Percentiles rank a stretch among this genome's conserved stretches.
Evolutionary conservation across 164 flowering plant genomes (phyloP).

Genomic region (Litsea cubeba): DNA sequence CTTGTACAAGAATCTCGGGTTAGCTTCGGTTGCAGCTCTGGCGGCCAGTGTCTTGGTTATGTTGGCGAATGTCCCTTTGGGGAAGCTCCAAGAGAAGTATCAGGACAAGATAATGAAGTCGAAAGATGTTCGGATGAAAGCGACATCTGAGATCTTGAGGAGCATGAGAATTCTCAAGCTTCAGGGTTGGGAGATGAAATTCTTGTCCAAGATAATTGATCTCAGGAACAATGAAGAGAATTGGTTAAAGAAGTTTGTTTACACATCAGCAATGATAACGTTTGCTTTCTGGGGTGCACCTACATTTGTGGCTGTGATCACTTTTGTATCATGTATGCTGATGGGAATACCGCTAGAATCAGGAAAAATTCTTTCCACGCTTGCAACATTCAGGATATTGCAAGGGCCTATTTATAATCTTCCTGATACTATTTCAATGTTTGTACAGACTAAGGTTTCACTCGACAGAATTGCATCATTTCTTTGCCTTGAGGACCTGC

Average conservation of each 20-base stretch:
- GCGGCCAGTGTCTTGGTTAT: conserved; percentile 48
- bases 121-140: conserved; percentile 70
- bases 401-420: conserved; percentile 61
- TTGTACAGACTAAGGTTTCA: conserved; percentile 67
- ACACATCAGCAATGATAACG: conserved; percentile 30
- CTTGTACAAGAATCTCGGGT: conserved; percentile 62
- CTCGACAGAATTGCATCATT: conserved; percentile 62
- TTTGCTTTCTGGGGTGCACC: conserved; percentile 69
- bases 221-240: conserved; percentile 48
- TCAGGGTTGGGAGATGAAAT: conserved; percentile 79
- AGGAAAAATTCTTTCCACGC: conserved; percentile 66
- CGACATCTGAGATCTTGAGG: conserved; percentile 59
- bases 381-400: conserved; percentile 72
- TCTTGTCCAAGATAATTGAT: conserved; percentile 45
- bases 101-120: conserved; percentile 60
- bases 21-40: conserved; percentile 52
- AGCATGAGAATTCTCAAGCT: conserved; percentile 85
- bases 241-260: conserved; percentile 53
- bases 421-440: conserved; percentile 60
- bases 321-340: conserved; percentile 54
- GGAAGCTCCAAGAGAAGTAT: conserved; percentile 39
- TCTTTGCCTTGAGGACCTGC: conserved; percentile 52
- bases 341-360: conserved; percentile 60
- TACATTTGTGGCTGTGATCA: conserved; percentile 49
- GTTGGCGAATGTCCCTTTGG: conserved; percentile 56